These are phyloP conservation scores for Pyrenophora teres DNA, from an alignment of 2,329 filamentous ascomycete species.

Conservation along the genomic window DNA sequence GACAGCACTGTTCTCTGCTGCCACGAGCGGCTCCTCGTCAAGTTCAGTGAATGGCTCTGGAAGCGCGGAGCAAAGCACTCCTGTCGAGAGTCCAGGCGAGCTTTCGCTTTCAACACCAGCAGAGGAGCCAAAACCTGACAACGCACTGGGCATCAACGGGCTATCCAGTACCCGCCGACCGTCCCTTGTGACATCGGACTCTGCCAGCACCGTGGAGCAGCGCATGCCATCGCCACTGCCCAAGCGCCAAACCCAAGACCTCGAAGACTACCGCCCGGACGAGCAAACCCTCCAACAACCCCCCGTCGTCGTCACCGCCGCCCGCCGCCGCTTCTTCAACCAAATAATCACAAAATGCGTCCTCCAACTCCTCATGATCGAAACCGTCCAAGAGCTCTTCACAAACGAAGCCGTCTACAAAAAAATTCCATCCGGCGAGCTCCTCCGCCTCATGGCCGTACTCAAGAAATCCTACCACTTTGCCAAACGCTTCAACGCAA, in stretches of 20 bases:
- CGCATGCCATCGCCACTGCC: constrained; percentile 41
- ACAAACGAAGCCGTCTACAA: constrained; percentile 94
- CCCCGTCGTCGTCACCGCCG: constrained; percentile 88
- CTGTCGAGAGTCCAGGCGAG: constrained; percentile 37
- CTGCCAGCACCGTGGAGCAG: constrained; percentile 27
- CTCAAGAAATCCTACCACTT: constrained; percentile 97
- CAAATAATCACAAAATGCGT: constrained; percentile 99
- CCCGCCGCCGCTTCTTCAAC: constrained; percentile 95
- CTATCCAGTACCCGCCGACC: constrained; percentile 36
- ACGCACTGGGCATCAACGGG: constrained; percentile 53
- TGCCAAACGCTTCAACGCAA: constrained; percentile 94
- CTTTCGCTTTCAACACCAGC: constrained; percentile 42
- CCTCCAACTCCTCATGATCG: constrained; percentile 96
- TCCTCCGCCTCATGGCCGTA: constrained; percentile 89
- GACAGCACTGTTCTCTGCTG: constrained; percentile 92
- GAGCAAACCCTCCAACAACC: constrained; percentile 73
- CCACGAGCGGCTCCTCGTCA: constrained; percentile 53
- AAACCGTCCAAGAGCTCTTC: constrained; percentile 98
- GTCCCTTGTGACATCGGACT: constrained; percentile 39
- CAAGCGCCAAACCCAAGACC: constrained; percentile 50
- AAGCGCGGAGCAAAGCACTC: constrained; percentile 49
- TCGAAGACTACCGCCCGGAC: constrained; percentile 88
- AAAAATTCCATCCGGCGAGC: constrained; percentile 86
- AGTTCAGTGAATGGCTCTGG: constrained; percentile 57
- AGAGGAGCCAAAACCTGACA: constrained; percentile 40